A percentile compares a stretch with the other conserved stretches of the same genome.
These are phyloP conservation scores for Prillingera fragicola DNA, from an alignment of 1,284 basidiomycete species.

Conservation along the genomic window DNA sequence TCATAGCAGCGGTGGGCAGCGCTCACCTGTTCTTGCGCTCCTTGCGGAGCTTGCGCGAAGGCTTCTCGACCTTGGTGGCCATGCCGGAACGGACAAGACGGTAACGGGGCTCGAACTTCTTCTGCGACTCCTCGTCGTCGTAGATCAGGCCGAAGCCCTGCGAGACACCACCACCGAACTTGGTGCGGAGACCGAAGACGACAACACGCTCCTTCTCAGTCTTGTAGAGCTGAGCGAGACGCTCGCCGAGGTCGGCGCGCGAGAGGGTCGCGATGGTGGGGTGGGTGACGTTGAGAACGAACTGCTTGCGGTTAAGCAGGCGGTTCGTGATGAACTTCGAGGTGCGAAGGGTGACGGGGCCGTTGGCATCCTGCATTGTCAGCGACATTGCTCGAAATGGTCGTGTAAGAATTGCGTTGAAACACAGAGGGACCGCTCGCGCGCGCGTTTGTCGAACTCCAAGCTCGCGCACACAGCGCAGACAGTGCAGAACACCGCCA, in stretches of 20 bases:
- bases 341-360: conserved; percentile 94
- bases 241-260: conserved; percentile 86
- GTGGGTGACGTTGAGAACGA: conserved; percentile 93
- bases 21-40: conserved; percentile 96
- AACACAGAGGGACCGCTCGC: too few relatives aligned
- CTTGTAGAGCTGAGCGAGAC: conserved; percentile 71
- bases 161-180: conserved; percentile 97
- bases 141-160: conserved; percentile 98
- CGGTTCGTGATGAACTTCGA: conserved; percentile 99
- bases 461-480: too few relatives aligned
- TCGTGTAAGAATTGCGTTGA: too few relatives aligned
- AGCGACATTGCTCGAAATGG: too few relatives aligned
- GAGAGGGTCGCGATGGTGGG: conserved; percentile 93
- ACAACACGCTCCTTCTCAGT: conserved; percentile 58
- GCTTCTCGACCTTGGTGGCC: conserved; percentile 75
- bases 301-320: conserved; percentile 80
- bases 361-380: conserved; percentile 60
- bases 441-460: neutral
- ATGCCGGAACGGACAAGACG: conserved; percentile 82
- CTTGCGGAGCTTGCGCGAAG: conserved; percentile 97
- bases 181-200: conserved; percentile 70
- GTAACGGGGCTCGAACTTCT: conserved; percentile 95
- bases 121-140: conserved; percentile 90
- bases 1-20: too few relatives aligned
- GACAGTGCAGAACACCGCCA: too few relatives aligned